phyloP scores from a whole-genome alignment of 225 moss, liverwort and hornwort genomes.

The Marchantia polymorpha region DNA sequence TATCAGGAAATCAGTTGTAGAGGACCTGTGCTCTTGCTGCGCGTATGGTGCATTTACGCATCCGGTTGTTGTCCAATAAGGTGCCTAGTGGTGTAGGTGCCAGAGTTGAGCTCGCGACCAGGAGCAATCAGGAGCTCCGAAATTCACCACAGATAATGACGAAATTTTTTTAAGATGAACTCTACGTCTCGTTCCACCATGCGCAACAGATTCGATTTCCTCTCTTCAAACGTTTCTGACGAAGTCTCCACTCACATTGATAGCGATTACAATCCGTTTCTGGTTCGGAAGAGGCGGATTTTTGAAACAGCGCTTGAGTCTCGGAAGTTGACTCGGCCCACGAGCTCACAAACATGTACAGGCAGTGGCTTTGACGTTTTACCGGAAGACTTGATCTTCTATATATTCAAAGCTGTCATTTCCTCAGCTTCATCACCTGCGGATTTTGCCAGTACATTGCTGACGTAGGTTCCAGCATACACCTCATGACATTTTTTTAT shows the following conservation, averaged over 20 bases:
- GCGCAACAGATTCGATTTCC: conserved; percentile 28
- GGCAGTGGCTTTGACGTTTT: conserved; percentile 31
- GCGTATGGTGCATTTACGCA: not conserved
- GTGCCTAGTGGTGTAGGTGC: conserved; percentile 15
- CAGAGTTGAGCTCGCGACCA: not conserved
- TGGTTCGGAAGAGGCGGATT: conserved; percentile 26
- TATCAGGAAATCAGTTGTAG: conserved; percentile 5
- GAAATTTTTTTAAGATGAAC: conserved; percentile 28
- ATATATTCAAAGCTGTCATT: conserved; percentile 31
- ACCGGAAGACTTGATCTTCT: conserved; percentile 34
- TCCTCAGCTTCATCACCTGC: conserved; percentile 30
- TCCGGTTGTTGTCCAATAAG: not conserved
- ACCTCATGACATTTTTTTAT: not conserved
- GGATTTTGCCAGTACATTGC: conserved; percentile 39
- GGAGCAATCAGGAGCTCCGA: not conserved
- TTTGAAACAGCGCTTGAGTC: conserved; percentile 5
- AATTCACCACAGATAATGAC: conserved; percentile 40
- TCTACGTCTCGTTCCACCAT: conserved; percentile 27
- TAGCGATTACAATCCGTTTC: conserved; percentile 15
- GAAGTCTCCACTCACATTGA: not conserved
- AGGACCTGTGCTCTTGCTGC: not conserved
- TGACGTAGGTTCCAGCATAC: conserved; percentile 30
- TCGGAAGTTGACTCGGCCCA: conserved; percentile 15
- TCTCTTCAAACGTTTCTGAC: conserved; percentile 22
- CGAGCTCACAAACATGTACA: conserved; percentile 15